These are phyloP conservation scores for Cyberlindnera subsufficiens DNA, from an alignment of 805 yeast genomes.

Conservation along the genomic window DNA sequence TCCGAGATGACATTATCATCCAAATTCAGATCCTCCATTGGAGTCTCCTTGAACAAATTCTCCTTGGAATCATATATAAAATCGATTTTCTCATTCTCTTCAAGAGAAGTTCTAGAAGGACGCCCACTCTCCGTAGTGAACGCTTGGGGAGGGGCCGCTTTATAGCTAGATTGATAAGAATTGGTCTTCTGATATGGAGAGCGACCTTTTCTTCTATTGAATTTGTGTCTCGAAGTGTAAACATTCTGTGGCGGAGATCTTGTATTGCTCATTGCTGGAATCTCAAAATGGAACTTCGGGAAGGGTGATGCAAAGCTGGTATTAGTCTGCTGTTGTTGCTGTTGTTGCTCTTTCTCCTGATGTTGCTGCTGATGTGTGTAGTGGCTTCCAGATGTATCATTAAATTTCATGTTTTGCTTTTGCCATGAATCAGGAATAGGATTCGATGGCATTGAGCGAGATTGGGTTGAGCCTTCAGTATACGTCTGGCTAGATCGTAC, in stretches of 20 bases:
- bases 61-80: slow-evolving; percentile 1
- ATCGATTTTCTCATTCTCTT: slow-evolving; percentile 4
- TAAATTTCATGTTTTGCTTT: slow-evolving; percentile 3
- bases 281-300: no score
- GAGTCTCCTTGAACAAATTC: background rate
- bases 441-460: background rate
- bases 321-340: background rate
- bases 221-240: no score
- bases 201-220: no score
- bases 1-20: slow-evolving; percentile 1
- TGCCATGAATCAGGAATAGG: slow-evolving; percentile 8
- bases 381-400: background rate
- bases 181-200: no score
- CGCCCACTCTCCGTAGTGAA: slow-evolving; percentile 13
- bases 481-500: background rate
- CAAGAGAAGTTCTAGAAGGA: slow-evolving; percentile 5
- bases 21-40: background rate
- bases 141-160: no score
- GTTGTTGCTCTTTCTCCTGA: background rate
- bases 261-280: no score
- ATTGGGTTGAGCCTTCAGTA: background rate
- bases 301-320: background rate
- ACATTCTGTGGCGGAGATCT: no score
- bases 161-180: no score
- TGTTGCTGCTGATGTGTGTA: background rate